Base-by-base conservation (phyloP, 495 filamentous ascomycete species). In the Elaphomyces granulatus region DNA sequence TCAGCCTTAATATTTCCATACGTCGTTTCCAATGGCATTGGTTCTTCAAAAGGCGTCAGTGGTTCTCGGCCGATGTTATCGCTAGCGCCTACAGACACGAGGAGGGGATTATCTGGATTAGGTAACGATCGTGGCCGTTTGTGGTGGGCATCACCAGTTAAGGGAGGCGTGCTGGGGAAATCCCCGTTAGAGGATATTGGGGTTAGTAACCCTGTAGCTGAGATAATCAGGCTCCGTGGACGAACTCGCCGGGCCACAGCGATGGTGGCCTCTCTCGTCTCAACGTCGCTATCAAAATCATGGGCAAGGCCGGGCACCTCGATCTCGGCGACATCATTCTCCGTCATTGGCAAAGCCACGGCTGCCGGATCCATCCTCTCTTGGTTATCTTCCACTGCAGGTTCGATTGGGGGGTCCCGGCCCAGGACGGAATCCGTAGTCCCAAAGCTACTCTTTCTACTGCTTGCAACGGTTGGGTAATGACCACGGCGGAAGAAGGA, bases 291-390 rank as follows among this genome's bases (percentile, higher is more conserved):
- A 15, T 82, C 78, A 36, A 67, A 65, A 37, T 78, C 67, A 12
- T 57, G 53, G 7, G 63, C 66, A 28, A 80, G 67, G 3, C 77
- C 76, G 4, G 80, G 77, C 33, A 80, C 67, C 45, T 83, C 77
- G 32, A 87, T 86, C 51, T 87, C 80, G 33, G 74, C 67, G 0
- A 85, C 56, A 54, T 87, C 83, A 34, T 81, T 70, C 12, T 74
- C 68, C n/a, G 58, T 60, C 34, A 80, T 60, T 3, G 83, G 82
- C 17, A 90, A 53, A 8, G 75, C 78, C 40, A 80, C 72, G 8
- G 54, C 58, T 1, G 66, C 61, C 4, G 74, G 69, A 43, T 68
- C 66, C 9, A 72, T 37, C n/a, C 20, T 31, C 16, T 14, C 14
- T 21, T 43, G 23, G 23, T 31, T 18, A 26, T 37, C 41, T 19